Evolutionary conservation across 2,329 filamentous ascomycete species (phyloP).

Genomic region (Chaetomiaceae sp.): DNA sequence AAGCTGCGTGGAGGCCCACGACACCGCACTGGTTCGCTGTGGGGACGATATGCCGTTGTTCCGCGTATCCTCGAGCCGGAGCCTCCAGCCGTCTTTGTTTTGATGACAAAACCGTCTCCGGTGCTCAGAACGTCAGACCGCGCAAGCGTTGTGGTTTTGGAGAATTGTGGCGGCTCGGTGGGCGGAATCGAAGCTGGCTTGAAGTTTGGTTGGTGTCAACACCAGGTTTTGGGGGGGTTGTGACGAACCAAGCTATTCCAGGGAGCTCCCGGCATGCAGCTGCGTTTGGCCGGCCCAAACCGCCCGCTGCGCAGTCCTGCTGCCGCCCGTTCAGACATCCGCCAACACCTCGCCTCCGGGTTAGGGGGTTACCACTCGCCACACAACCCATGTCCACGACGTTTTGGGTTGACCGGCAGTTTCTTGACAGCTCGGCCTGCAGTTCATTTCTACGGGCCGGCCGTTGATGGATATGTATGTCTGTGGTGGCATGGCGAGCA

Average conservation of each 20-base stretch:
- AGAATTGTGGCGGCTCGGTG: no score
- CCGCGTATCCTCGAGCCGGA: no score
- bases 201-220: conserved; percentile 8
- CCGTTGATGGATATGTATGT: not conserved
- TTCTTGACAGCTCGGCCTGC: not conserved
- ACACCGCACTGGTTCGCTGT: not conserved
- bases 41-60: not conserved
- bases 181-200: not conserved
- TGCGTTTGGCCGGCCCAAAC: conserved; percentile 5
- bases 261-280: conserved; percentile 4
- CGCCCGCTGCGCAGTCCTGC: not conserved
- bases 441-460: not conserved
- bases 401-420: not conserved
- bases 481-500: not conserved
- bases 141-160: no score
- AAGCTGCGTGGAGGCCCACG: not conserved
- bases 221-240: conserved; percentile 7
- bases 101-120: no score
- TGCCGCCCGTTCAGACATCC: not conserved
- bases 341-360: no score
- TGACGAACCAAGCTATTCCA: conserved; percentile 3
- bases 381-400: no score
- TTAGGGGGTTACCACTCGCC: no score
- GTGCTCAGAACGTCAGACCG: no score
- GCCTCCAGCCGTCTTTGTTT: no score